Conservation (phyloP, 306 rosid species). For the Lathyrus tuberosus region DNA sequence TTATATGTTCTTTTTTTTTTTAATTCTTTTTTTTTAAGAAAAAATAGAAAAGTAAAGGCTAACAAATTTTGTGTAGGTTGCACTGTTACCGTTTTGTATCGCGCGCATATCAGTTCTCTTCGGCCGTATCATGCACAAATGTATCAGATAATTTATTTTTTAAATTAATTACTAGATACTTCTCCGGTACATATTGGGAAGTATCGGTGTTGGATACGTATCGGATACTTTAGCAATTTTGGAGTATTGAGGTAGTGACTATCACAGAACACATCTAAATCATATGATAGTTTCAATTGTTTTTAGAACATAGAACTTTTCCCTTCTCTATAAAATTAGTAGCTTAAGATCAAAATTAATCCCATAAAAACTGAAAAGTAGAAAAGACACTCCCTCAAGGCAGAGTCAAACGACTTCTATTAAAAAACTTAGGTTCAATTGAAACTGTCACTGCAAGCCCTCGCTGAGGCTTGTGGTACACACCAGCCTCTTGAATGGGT, state of each 20-base stretch:
- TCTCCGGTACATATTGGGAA: too few relatives aligned
- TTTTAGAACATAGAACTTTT: slow-evolving; percentile 13
- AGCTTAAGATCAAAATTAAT: slow-evolving; percentile 14
- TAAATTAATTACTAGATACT: too few relatives aligned
- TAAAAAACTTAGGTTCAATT: slow-evolving; percentile 10
- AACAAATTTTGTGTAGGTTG: too few relatives aligned
- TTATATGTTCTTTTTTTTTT: too few relatives aligned
- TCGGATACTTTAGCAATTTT: not conserved
- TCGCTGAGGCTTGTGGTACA: slow-evolving; percentile 5
- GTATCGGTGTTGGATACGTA: too few relatives aligned
- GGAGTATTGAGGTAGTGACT: not conserved
- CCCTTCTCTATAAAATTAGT: slow-evolving; percentile 11
- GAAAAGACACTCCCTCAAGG: not conserved
- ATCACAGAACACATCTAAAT: not conserved
- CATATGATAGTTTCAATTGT: slow-evolving; percentile 24
- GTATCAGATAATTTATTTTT: too few relatives aligned
- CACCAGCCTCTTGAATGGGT: slow-evolving; percentile 15
- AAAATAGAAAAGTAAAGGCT: too few relatives aligned
- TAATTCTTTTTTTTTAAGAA: too few relatives aligned
- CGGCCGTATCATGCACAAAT: too few relatives aligned
- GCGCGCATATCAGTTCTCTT: too few relatives aligned
- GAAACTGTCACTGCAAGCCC: slow-evolving; percentile 15
- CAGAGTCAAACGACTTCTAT: not conserved
- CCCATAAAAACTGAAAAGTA: slow-evolving; percentile 15
- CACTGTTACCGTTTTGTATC: too few relatives aligned